Conservation (phyloP, 495 filamentous ascomycete genomes). For the Acidiella bohemica region DNA sequence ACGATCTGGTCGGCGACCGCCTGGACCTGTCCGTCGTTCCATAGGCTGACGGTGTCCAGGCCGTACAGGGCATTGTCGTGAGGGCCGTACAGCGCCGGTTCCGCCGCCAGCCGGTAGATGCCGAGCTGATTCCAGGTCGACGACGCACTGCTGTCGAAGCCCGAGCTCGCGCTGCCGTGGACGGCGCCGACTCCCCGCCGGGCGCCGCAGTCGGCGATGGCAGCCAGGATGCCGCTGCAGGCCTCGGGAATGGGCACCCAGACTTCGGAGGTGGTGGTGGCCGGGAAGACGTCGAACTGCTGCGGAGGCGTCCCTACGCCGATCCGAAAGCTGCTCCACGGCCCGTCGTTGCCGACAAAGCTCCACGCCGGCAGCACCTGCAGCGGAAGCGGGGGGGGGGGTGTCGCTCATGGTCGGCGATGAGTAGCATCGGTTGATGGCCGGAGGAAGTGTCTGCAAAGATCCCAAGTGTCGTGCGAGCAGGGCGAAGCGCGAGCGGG, state of each 20-base stretch:
- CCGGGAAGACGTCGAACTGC: conserved; percentile 33
- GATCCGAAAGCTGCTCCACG: conserved; percentile 39
- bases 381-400: no score
- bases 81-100: conserved; percentile 28
- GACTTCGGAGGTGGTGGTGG: conserved; percentile 34
- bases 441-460: no score
- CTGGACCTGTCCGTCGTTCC: conserved; percentile 29
- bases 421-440: no score
- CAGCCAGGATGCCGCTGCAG: conserved; percentile 16
- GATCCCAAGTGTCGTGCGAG: no score
- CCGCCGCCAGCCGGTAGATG: conserved; percentile 20
- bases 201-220: conserved; percentile 12
- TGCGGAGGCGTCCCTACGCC: conserved; percentile 38
- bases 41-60: conserved; percentile 38
- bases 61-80: conserved; percentile 33
- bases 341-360: conserved; percentile 41
- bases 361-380: no score
- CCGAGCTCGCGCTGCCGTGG: conserved; percentile 8
- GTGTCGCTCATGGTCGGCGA: no score
- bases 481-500: no score
- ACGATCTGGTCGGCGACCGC: conserved; percentile 25
- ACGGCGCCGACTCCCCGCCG: conserved; percentile 7
- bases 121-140: conserved; percentile 22
- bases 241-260: conserved; percentile 29
- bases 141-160: conserved; percentile 18